These are phyloP conservation scores for Spergularia azorica DNA, from an alignment of 179 eudicot genomes.

Conservation along the genomic window DNA sequence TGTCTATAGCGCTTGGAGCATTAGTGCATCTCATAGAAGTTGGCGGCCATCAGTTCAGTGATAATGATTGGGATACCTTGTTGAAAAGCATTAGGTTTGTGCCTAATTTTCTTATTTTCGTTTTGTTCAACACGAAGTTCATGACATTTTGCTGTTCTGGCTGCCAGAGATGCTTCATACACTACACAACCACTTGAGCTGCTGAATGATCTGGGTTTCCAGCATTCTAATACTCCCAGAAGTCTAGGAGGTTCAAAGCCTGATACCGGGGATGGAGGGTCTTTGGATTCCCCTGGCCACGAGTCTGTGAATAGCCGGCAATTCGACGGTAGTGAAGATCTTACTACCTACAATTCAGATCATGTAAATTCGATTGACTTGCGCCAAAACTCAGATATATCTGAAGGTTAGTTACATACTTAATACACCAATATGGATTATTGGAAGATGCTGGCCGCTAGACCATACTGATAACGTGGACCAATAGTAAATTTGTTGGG, in stretches of 20 bases:
- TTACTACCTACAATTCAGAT: slow-evolving; percentile 14
- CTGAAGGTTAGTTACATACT: slow-evolving; percentile 56
- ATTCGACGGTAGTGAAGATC: slow-evolving; percentile 37
- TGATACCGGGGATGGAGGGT: slow-evolving; percentile 32
- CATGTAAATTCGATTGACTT: slow-evolving; percentile 32
- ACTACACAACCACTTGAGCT: slow-evolving; percentile 97
- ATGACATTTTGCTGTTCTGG: slow-evolving; percentile 25
- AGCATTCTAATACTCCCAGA: slow-evolving; percentile 45
- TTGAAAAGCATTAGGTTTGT: slow-evolving; percentile 89
- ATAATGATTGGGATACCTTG: slow-evolving; percentile 91
- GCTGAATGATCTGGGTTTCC: slow-evolving; percentile 75
- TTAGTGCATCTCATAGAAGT: slow-evolving; percentile 95
- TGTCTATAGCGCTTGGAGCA: slow-evolving; percentile 92
- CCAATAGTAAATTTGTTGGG: background rate
- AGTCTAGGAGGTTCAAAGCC: slow-evolving; percentile 45
- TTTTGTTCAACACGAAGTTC: background rate
- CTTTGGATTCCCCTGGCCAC: slow-evolving; percentile 31
- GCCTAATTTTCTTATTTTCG: background rate
- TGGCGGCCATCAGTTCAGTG: slow-evolving; percentile 97
- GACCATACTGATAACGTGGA: background rate
- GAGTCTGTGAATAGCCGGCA: slow-evolving; percentile 37
- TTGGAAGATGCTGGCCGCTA: background rate
- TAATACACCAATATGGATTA: slow-evolving; percentile 1
- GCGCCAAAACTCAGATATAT: slow-evolving; percentile 41
- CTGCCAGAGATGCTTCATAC: slow-evolving; percentile 85